A percentile compares a stretch with the other conserved stretches of the same genome.
Conservation (phyloP, 371 early-diverging fungal species). For the Apophysomyces elegans region DNA sequence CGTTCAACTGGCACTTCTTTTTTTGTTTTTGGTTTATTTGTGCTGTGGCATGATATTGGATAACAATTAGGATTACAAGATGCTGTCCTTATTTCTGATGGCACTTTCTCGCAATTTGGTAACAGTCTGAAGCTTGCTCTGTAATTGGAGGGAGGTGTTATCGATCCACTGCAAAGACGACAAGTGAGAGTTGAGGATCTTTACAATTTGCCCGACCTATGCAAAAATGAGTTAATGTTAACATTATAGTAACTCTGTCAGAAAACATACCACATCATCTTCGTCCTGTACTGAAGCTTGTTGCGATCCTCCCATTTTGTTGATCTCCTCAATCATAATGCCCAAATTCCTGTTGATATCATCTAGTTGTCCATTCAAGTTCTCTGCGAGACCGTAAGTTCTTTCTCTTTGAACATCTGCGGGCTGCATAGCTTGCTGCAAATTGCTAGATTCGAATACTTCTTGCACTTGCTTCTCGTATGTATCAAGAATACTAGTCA, state of each 20-base stretch:
- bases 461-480: conserved; percentile 76
- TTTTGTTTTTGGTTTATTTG: background rate
- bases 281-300: conserved; percentile 40
- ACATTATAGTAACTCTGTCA: background rate
- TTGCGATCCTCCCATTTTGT: conserved; percentile 59
- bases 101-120: conserved; percentile 52
- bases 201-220: conserved; percentile 80
- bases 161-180: conserved; percentile 93
- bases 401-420: conserved; percentile 89
- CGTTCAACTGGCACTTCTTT: background rate
- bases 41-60: too few relatives aligned
- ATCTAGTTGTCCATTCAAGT: conserved; percentile 84
- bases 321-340: conserved; percentile 87
- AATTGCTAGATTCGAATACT: conserved; percentile 52
- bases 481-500: conserved; percentile 75
- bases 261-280: conserved; percentile 38
- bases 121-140: conserved; percentile 58
- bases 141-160: conserved; percentile 44
- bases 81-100: conserved; percentile 39
- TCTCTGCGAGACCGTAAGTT: conserved; percentile 85
- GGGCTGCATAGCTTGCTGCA: conserved; percentile 55
- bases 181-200: conserved; percentile 89
- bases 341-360: conserved; percentile 81
- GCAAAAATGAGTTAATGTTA: background rate
- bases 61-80: background rate